Percentiles rank a stretch among this genome's conserved stretches.
These are phyloP conservation scores for Saksenaea vasiformis DNA, from an alignment of 371 early-diverging fungal genomes.

Conservation along the genomic window DNA sequence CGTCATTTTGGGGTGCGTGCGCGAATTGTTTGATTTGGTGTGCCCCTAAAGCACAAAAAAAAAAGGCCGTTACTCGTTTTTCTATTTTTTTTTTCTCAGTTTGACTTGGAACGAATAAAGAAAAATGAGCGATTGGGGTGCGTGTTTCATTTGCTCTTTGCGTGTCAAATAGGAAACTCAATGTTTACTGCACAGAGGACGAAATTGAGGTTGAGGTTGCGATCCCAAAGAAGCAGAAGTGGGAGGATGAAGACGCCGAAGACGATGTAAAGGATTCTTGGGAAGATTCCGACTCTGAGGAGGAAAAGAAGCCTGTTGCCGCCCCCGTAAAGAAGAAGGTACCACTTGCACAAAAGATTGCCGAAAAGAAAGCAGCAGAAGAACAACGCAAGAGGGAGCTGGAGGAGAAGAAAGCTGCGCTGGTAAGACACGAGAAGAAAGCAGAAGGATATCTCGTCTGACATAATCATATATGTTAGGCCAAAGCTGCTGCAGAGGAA, in stretches of 20 bases:
- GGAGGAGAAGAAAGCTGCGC: constrained; percentile 53
- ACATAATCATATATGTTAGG: constrained; percentile 13
- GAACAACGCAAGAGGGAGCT: constrained; percentile 62
- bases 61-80: not conserved
- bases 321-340: constrained; percentile 68
- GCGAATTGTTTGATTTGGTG: no score
- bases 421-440: constrained; percentile 20
- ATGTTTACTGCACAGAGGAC: constrained; percentile 23
- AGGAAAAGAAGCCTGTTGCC: constrained; percentile 36
- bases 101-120: not conserved
- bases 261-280: constrained; percentile 76
- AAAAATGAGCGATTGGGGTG: constrained; percentile 5
- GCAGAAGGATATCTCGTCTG: not conserved
- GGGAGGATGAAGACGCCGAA: constrained; percentile 87
- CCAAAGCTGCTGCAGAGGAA: constrained; percentile 43
- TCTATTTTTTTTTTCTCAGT: not conserved
- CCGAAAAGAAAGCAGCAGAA: constrained; percentile 75
- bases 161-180: not conserved
- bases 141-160: not conserved
- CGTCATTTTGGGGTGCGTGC: no score
- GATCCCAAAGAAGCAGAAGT: constrained; percentile 59
- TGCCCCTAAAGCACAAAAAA: no score
- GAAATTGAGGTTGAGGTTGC: constrained; percentile 42
- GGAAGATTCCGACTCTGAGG: constrained; percentile 77
- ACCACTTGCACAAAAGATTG: constrained; percentile 79